phyloP scores from a whole-genome alignment of 2,329 filamentous ascomycete genomes.

The Phyllachora maydis region DNA sequence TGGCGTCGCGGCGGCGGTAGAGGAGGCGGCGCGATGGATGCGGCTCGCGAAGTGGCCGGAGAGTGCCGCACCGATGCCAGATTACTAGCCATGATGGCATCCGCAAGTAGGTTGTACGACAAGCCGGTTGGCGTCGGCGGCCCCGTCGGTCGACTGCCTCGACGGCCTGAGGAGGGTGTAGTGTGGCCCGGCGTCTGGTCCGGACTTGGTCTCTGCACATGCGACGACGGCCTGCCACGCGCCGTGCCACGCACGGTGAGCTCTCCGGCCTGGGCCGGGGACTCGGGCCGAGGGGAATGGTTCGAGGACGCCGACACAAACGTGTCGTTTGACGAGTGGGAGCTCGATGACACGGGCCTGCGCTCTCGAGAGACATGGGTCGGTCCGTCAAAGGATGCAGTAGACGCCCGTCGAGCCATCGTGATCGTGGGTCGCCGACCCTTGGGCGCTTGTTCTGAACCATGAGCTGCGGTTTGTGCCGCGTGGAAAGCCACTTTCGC shows the following conservation, averaged over 20 bases:
- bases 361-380: too few relatives aligned
- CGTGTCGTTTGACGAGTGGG: conserved; percentile 21
- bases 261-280: too few relatives aligned
- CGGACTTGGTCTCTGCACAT: not conserved
- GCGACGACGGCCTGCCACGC: not conserved
- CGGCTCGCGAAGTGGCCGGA: conserved; percentile 15
- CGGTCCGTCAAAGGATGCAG: too few relatives aligned
- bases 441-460: too few relatives aligned
- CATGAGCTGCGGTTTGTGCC: too few relatives aligned
- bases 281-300: conserved; percentile 7
- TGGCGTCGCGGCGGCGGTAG: not conserved
- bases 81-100: conserved; percentile 56
- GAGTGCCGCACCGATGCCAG: conserved; percentile 42
- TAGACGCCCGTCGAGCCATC: too few relatives aligned
- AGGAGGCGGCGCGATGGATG: conserved; percentile 10
- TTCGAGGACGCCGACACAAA: conserved; percentile 17
- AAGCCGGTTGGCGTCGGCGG: conserved; percentile 12
- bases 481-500: too few relatives aligned
- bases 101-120: conserved; percentile 43
- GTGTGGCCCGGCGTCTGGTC: not conserved
- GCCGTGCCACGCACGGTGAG: too few relatives aligned
- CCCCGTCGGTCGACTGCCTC: not conserved
- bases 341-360: conserved; percentile 9
- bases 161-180: not conserved
- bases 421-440: too few relatives aligned